Evolutionary conservation across 805 yeast genomes (phyloP), one percentile per base, ranked within the genome.

Genomic region (Starmerella bombi): DNA sequence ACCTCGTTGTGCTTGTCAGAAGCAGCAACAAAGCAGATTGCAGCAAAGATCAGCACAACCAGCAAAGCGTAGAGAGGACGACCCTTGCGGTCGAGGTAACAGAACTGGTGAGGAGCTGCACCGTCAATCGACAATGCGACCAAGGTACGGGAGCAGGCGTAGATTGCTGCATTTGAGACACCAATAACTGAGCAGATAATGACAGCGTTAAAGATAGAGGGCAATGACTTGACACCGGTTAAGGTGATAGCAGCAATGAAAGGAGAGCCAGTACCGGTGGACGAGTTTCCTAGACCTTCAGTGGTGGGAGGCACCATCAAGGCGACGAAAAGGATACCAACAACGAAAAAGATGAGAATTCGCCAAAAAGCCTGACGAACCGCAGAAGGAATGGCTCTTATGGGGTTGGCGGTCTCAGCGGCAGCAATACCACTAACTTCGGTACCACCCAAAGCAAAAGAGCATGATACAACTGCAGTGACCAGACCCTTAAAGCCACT

Each of bases 161-260:
- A 78, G 14, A 75, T 76, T 2, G 82, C 71, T 12, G 82, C 74
- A 56, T 78, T 77, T 25, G 82, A 85, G 17, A 78, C 93, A 9
- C 88, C 79, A 56, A 81, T 71, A 43, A 82, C 85, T 48, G 81
- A 79, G 31, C 80, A 60, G 54, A 84, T 60, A 50, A 84, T 78
- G 58, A 82, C 75, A 2, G 77, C 88, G 58, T 84, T 84, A 54
- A 84, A 66, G 36, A 84, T 69, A 50, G 77, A 80, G 29, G 85
- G 85, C 46, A 83, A 63, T 1, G 74, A 86, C 7, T 57, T 52
- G 46, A 82, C 80, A 16, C 67, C 59, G 15, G 84, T 80, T 50
- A 70, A 71, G 46, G 70, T 70, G 53, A 82, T 77, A 36, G 93
- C 94, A 54, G 81, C 76, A 39, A 81, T 86, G 53, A 81, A 82